Base-by-base conservation (phyloP, 257 asterid species). In the Fraxinus quadrangulata region DNA sequence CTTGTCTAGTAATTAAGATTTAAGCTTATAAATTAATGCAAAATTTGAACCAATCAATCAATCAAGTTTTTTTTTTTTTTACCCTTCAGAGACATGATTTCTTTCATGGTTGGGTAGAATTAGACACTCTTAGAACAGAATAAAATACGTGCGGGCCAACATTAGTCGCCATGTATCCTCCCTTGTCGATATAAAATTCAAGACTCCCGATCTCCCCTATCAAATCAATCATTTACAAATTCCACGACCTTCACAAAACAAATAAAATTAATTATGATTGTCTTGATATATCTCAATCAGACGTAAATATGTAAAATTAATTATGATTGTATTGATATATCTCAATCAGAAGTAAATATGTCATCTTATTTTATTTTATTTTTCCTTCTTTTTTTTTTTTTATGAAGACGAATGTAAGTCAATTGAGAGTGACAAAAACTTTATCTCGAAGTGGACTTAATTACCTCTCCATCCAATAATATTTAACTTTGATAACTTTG, bases 171-270 rank as follows among this genome's bases (percentile, higher is more conserved):
- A 23, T 26, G 34, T 63, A 63, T 12, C 69, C 69, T 63, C 34
- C 2, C 10, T 1, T 54, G 11, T 54, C 26, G 69, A 81, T 73
- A 78, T 26, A 54, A 36, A 24, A 36, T 11, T 31, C 51, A 4
- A 47, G 33, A 26, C 73, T 54, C 65, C 3, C 1, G 65, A 54
- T 5, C n/a, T 54, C 69, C 34, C 69, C 40, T 39, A 23, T 67
- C 8, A 28, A 78, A 63, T 81, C 84, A 81, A 76, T 72, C 81
- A 71, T 33, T 81, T 81, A 81, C 56, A 23, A 45, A 54, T 69
- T 66, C 37, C 16, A 72, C 39, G 21, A 33, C 70, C 71, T 71
- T 65, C 67, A 71, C 47, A 33, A 26, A 81, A 31, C 79, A 39
- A 36, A 42, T 42, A 42, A 42, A 42, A 42, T 42, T 42, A 42